Evolutionary conservation across 2,329 filamentous ascomycete genomes (phyloP).

Genomic region (Diplodia sapinea): DNA sequence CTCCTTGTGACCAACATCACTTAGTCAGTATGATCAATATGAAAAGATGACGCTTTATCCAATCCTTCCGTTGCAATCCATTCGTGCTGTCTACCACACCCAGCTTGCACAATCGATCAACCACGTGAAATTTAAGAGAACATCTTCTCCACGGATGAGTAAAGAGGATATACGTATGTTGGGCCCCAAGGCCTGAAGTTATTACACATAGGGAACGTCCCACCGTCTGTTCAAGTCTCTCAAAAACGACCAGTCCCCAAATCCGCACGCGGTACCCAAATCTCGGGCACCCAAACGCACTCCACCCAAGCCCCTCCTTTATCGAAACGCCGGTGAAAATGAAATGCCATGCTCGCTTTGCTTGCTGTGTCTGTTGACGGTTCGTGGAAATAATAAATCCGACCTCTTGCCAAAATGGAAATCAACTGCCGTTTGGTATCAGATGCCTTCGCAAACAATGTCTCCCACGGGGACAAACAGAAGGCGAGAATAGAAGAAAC

Average conservation of each 20-base stretch:
- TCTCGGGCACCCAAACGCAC: background rate
- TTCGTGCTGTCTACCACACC: background rate
- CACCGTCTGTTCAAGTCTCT: background rate
- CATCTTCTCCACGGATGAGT: background rate
- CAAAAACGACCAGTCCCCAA: background rate
- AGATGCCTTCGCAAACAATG: background rate
- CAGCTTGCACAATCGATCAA: background rate
- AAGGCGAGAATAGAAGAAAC: background rate
- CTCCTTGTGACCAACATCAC: slow-evolving; percentile 59
- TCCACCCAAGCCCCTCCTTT: background rate
- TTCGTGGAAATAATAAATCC: background rate
- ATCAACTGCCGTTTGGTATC: background rate
- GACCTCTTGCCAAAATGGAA: background rate
- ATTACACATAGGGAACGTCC: background rate
- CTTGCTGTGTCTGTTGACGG: background rate
- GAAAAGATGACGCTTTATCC: too few relatives aligned
- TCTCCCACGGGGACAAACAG: background rate
- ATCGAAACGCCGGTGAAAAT: background rate
- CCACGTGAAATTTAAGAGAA: background rate
- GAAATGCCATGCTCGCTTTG: slow-evolving; percentile 17
- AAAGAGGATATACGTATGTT: background rate
- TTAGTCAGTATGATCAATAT: background rate
- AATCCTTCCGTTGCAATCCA: too few relatives aligned
- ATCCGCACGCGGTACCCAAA: background rate
- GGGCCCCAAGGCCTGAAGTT: background rate